A percentile compares a stretch with the other conserved stretches of the same genome.
Conservation (phyloP, 164 flowering plant species). For the Paratinospora sagittata region DNA sequence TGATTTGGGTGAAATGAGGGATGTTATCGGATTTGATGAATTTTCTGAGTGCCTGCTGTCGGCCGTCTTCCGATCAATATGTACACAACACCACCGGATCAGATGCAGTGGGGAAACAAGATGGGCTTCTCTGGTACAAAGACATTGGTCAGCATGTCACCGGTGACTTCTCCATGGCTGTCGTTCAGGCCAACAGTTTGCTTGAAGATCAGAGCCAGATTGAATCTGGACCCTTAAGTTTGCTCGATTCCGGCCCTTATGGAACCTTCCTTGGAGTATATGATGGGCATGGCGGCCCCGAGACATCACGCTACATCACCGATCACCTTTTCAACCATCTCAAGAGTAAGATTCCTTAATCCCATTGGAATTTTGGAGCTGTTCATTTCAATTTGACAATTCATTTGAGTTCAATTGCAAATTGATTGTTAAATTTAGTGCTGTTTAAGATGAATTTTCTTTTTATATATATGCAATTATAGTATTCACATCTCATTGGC, state of each 20-base stretch:
- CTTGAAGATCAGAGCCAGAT: conserved; percentile 88
- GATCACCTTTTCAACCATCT: conserved; percentile 67
- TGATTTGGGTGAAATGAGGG: conserved; percentile 67
- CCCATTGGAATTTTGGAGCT: neutral
- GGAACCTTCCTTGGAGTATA: conserved; percentile 80
- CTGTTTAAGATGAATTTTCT: neutral
- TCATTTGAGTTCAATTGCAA: neutral
- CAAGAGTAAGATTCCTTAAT: conserved; percentile 41
- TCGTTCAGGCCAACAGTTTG: conserved; percentile 73
- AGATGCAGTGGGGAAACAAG: conserved; percentile 54
- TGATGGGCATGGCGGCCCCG: conserved; percentile 92
- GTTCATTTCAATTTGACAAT: neutral
- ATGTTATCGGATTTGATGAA: conserved; percentile 68
- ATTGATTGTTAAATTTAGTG: neutral
- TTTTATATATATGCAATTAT: too few species aligned
- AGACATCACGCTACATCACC: conserved; percentile 69
- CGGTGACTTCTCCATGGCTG: conserved; percentile 85
- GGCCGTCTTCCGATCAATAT: conserved; percentile 46
- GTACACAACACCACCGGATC: conserved; percentile 31
- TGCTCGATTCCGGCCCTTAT: conserved; percentile 54
- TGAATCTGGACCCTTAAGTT: conserved; percentile 66
- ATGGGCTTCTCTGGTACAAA: conserved; percentile 87
- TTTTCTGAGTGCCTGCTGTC: conserved; percentile 56
- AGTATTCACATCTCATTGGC: too few species aligned
- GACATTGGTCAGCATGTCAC: conserved; percentile 65